Evolutionary conservation across 2,329 filamentous ascomycete species (phyloP).

Genomic region (Microcyclospora tardicrescens): DNA sequence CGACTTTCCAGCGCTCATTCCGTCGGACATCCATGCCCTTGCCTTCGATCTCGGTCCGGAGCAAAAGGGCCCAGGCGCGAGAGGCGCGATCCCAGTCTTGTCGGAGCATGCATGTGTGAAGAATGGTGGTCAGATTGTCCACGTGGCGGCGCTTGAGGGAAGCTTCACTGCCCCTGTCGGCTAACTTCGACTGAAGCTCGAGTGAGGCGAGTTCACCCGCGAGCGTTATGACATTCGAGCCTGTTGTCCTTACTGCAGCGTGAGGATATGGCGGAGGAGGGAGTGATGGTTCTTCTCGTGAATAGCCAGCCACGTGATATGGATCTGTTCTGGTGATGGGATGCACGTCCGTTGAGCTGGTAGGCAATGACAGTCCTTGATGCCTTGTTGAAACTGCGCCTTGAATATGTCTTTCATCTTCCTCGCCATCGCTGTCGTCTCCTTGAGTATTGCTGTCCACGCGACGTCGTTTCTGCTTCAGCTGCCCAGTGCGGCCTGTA

Average conservation of each 20-base stretch:
- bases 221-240: background rate
- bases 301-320: slow-evolving; percentile 28
- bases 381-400: background rate
- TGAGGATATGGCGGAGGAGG: slow-evolving; percentile 35
- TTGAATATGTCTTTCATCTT: slow-evolving; percentile 3
- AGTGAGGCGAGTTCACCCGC: slow-evolving; percentile 29
- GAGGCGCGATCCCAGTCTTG: slow-evolving; percentile 60
- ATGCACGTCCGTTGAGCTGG: slow-evolving; percentile 1
- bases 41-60: slow-evolving; percentile 48
- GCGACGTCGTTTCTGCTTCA: no score
- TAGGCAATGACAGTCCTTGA: background rate
- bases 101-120: slow-evolving; percentile 59
- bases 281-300: slow-evolving; percentile 23
- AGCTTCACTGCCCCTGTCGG: slow-evolving; percentile 7
- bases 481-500: no score
- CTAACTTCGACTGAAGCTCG: slow-evolving; percentile 11
- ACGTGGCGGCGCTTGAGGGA: slow-evolving; percentile 44
- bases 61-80: slow-evolving; percentile 60
- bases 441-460: slow-evolving; percentile 8
- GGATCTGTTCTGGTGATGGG: slow-evolving; percentile 21
- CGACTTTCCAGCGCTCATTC: slow-evolving; percentile 66
- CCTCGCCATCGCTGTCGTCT: slow-evolving; percentile 6
- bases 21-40: slow-evolving; percentile 53
- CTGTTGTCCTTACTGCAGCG: slow-evolving; percentile 17
- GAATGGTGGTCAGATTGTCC: slow-evolving; percentile 51